Evolutionary conservation across 352 stramenopile species (phyloP), one percentile per base, ranked within the genome.

Genomic region (Pythium plurisporium): DNA sequence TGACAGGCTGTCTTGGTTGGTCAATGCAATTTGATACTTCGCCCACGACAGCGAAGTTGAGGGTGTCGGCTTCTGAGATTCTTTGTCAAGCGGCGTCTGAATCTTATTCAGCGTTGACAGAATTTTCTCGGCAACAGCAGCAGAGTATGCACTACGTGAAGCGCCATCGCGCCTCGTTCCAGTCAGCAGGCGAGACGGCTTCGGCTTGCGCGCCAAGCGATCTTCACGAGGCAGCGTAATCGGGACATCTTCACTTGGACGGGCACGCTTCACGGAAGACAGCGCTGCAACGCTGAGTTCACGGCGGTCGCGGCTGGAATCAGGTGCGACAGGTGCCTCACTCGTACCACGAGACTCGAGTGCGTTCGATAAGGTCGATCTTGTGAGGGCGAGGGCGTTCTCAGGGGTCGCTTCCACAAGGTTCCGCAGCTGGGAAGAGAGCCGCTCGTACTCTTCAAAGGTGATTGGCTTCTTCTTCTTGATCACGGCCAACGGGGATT

Each of bases 21-120:
- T 58, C 22, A 90, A 22, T 5, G 85, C 76, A 10, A 92, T 58
- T n/a, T 92, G 76, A 52, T 91, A 90, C 52, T 94, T 95, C 1
- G 80, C 79, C 86, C 86, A 95, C 11, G 83, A 92, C 62, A 91
- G 59, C 26, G 83, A 89, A 27, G 79, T 91, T 11, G 79, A 87
- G 14, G 80, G 79, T 22, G 75, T 87, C 12, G 85, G 85, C 46
- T 93, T 91, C 45, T 78, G 73, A 0, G 76, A 68, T 62, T 92
- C 81, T 27, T 69, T 67, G 31, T 87, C 76, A n/a, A 95, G 51
- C 25, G 85, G 85, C 23, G 72, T 88, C 59, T 95, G 76, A 27
- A 94, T 69, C 60, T 90, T 91, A 58, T 89, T 91, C 33, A 95
- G 58, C 31, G 79, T 91, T 38, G 72, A 77, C 27, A 95, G 43